These are phyloP conservation scores for Metschnikowia kofuensis DNA, from an alignment of 805 yeast genomes.

Conservation along the genomic window DNA sequence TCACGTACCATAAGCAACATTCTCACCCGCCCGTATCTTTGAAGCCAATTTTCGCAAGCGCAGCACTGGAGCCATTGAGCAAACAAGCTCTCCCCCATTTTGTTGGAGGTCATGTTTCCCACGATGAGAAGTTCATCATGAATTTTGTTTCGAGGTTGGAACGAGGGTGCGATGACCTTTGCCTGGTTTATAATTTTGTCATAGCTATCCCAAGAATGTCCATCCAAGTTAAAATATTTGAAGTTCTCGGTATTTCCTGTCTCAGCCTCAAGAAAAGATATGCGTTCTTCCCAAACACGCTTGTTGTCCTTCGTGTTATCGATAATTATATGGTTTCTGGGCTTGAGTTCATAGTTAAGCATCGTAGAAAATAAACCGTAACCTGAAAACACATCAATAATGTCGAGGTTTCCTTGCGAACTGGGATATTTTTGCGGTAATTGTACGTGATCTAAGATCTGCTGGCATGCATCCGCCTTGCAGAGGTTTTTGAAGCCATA, in stretches of 20 bases:
- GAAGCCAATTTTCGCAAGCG: conserved; percentile 70
- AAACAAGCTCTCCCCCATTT: conserved; percentile 62
- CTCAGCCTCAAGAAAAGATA: conserved; percentile 20
- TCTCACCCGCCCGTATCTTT: conserved; percentile 65
- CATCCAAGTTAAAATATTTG: conserved; percentile 41
- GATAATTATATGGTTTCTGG: conserved; percentile 60
- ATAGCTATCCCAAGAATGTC: conserved; percentile 68
- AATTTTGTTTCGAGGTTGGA: conserved; percentile 34
- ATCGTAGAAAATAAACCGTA: conserved; percentile 59
- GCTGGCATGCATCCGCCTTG: conserved; percentile 27
- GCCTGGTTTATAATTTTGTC: conserved; percentile 44
- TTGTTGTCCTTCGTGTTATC: conserved; percentile 43
- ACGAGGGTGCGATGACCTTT: conserved; percentile 34
- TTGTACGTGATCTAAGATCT: conserved; percentile 47
- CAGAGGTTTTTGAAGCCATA: conserved; percentile 25
- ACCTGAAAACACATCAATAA: conserved; percentile 62
- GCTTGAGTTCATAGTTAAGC: conserved; percentile 58
- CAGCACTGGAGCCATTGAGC: conserved; percentile 75
- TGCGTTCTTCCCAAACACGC: conserved; percentile 27
- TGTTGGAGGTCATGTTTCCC: conserved; percentile 52
- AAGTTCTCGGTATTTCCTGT: conserved; percentile 33
- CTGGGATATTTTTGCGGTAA: conserved; percentile 36
- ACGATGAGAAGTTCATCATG: conserved; percentile 55
- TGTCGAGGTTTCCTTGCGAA: conserved; percentile 36
- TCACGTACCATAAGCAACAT: conserved; percentile 70